Evolutionary conservation across 2,329 filamentous ascomycete species (phyloP).

Genomic region (Ophiocordyceps camponoti-leonardi): DNA sequence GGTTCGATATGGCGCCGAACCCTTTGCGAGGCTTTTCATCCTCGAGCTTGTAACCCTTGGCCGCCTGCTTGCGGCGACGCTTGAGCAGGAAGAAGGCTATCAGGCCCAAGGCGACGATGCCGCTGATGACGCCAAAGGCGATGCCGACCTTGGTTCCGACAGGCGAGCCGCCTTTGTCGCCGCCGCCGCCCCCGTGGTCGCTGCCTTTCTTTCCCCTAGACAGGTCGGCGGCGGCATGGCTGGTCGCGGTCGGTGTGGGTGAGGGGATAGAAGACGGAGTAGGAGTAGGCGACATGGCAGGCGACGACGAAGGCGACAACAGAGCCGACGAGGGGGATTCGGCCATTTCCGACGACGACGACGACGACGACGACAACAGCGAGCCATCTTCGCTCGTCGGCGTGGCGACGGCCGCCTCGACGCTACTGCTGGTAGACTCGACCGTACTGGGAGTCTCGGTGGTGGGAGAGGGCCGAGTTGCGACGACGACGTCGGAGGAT

Average conservation of each 20-base stretch:
- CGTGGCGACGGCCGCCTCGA: background rate
- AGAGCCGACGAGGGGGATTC: background rate
- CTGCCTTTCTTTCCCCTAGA: slow-evolving; percentile 1
- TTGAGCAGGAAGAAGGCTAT: slow-evolving; percentile 56
- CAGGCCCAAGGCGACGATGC: slow-evolving; percentile 47
- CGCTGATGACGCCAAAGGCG: slow-evolving; percentile 62
- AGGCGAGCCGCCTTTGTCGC: slow-evolving; percentile 7
- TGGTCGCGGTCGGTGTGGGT: background rate
- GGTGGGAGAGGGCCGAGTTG: background rate
- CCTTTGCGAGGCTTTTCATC: slow-evolving; percentile 46
- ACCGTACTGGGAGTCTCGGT: background rate
- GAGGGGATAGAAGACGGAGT: too few relatives aligned
- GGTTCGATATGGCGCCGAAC: slow-evolving; percentile 15
- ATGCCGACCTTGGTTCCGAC: slow-evolving; percentile 57
- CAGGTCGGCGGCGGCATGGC: slow-evolving; percentile 2
- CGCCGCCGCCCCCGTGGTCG: background rate
- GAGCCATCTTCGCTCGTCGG: background rate
- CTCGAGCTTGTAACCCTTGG: slow-evolving; percentile 29
- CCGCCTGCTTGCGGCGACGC: slow-evolving; percentile 48
- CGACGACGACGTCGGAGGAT: background rate
- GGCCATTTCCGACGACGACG: too few relatives aligned
- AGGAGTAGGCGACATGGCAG: background rate
- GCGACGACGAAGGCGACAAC: background rate
- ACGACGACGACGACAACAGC: background rate
- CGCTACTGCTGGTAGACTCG: background rate